Conservation (phyloP, 2,329 filamentous ascomycete species). For the Dothistroma pini region DNA sequence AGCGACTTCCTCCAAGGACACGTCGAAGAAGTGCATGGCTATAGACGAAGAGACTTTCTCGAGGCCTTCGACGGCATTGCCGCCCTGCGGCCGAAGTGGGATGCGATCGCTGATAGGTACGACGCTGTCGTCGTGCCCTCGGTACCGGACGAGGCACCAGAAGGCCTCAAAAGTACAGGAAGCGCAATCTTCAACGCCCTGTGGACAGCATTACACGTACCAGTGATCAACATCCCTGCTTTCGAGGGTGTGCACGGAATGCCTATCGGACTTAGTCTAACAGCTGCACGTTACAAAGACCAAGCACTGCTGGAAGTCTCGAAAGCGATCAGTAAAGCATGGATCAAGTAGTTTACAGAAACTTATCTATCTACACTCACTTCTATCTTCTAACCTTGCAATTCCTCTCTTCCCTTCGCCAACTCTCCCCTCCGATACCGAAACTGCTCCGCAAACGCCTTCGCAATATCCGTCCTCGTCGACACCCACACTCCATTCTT, state of each 20-base stretch:
- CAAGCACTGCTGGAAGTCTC: slow-evolving; percentile 41
- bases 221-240: slow-evolving; percentile 61
- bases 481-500: slow-evolving; percentile 56
- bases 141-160: slow-evolving; percentile 57
- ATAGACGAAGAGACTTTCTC: slow-evolving; percentile 48
- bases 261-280: slow-evolving; percentile 58
- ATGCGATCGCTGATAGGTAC: slow-evolving; percentile 51
- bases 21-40: slow-evolving; percentile 48
- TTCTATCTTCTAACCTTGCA: background rate
- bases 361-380: background rate
- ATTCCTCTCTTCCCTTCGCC: slow-evolving; percentile 12
- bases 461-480: slow-evolving; percentile 52
- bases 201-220: slow-evolving; percentile 52
- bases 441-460: slow-evolving; percentile 47
- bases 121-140: slow-evolving; percentile 57
- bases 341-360: background rate
- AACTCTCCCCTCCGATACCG: slow-evolving; percentile 41
- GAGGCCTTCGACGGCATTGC: slow-evolving; percentile 57
- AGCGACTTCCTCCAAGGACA: slow-evolving; percentile 43
- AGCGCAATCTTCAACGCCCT: slow-evolving; percentile 43
- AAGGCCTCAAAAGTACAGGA: slow-evolving; percentile 54
- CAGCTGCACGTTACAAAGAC: slow-evolving; percentile 48
- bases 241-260: slow-evolving; percentile 56
- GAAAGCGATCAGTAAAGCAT: slow-evolving; percentile 41
- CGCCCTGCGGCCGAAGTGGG: slow-evolving; percentile 54